Evolutionary conservation across 345 rosid genomes (phyloP).

Genomic region (Ceriops zippeliana): DNA sequence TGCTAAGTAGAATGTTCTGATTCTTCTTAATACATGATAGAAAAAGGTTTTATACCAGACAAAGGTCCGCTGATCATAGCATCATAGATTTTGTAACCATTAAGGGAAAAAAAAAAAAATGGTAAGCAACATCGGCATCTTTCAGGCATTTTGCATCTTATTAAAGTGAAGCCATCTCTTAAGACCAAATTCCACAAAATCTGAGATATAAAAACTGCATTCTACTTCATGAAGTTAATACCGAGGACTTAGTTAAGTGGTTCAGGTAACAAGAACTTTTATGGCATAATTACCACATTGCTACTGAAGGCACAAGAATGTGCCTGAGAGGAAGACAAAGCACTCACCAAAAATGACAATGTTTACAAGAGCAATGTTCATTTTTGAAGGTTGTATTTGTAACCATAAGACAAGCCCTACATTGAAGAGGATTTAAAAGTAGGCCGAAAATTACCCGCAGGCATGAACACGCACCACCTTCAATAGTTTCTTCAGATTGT

Average conservation of each 20-base stretch:
- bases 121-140: too few relatives aligned
- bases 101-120: too few relatives aligned
- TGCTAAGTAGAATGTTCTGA: not conserved
- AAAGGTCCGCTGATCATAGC: not conserved
- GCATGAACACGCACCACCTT: conserved; percentile 85
- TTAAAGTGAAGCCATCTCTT: not conserved
- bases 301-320: not conserved
- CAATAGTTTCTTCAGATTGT: conserved; percentile 73
- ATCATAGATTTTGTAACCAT: not conserved
- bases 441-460: conserved; percentile 59
- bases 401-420: not conserved
- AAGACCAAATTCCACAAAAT: not conserved
- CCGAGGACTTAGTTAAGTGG: too few relatives aligned
- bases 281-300: not conserved
- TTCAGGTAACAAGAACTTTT: not conserved
- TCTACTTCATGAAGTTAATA: not conserved
- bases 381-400: not conserved
- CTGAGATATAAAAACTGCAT: not conserved
- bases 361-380: not conserved
- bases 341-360: not conserved
- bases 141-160: too few relatives aligned
- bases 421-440: not conserved
- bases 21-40: not conserved
- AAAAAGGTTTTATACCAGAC: not conserved
- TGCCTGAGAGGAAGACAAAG: not conserved